Evolutionary conservation across 768 basidiomycete species (phyloP), one percentile per base, ranked within the genome.

Genomic region (Cystofilobasidium ferigula): DNA sequence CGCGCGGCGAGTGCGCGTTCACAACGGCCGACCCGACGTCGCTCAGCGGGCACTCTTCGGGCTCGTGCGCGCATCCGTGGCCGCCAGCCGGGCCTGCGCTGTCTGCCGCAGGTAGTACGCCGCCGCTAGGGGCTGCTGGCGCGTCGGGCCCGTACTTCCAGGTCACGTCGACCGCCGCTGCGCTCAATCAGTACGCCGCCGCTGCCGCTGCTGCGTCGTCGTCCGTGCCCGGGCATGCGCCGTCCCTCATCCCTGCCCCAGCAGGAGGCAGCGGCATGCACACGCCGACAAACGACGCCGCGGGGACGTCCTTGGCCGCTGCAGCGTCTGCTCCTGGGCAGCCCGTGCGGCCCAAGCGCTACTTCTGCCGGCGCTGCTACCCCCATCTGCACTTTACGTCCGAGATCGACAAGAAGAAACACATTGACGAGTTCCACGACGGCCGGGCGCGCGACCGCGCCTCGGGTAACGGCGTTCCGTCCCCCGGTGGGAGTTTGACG

Each of bases 311-410:
- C 4, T 16, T 8, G 28, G 32, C 28, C 45, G 45, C 45, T n/a
- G 45, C 45, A 9, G 45, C 45, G 6, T 7, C 45, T 13, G 22
- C 45, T 48, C 9, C 45, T n/a, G 45, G 22, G 4, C 45, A 20
- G 20, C 45, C 45, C 5, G 51, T 32, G 14, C 26, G 51, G 28
- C 51, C 51, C 3, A 54, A 54, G 30, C 51, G 51, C 51, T 54
- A 54, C 51, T 54, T 54, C 51, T 54, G 51, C 51, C 51, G 51
- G 28, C 51, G 51, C 14, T 54, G 51, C 51, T 54, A 30, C 51
- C 51, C 51, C 7, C 51, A 54, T 28, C 51, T 54, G 51, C 51
- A 54, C 51, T 54, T 54, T 18, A 22, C 51, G 30, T 22, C 18
- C 51, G 51, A 54, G 30, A 2, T 54, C 12, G 51, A 54, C 51